Evolutionary conservation across 2,329 filamentous ascomycete species (phyloP), one percentile per base, ranked within the genome.

Genomic region (Fusarium mangiferae): DNA sequence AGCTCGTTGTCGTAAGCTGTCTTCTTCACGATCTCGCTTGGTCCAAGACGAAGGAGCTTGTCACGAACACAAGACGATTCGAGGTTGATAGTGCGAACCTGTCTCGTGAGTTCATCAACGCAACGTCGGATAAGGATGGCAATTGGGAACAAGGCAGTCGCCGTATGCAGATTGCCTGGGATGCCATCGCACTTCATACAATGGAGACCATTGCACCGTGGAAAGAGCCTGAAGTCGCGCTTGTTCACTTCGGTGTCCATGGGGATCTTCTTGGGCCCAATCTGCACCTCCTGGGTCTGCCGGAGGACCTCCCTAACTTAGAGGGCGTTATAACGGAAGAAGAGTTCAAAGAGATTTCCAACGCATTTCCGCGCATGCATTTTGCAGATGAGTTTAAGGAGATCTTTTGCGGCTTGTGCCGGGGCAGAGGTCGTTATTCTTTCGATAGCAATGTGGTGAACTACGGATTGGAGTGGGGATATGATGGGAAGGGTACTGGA

Each of bases 121-220:
- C 30, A 0, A 36, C 48, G 4, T 2, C 30, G 0, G 17, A 36
- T 12, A 51, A 51, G 15, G 22, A 36, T 3, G 48, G n/a, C 0
- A 20, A 5, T 7, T 51, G 30, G 48, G 18, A 5, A 4, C 0
- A 51, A 11, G 48, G 30, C 8, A 20, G 17, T 35, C 30, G 48
- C 4, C 48, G 48, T 20, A 52, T 36, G 30, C 48, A 36, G 30
- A 36, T 52, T 10, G n/a, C 48, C 12, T 52, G 30, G 48, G n/a
- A 36, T 26, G 30, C 48, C 15, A 26, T 52, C 12, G 49, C 49
- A 0, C 49, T 52, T n/a, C 49, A 52, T 52, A 36, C 33, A 15
- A 52, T 52, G 49, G n/a, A 52, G 17, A 52, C 33, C 6, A 52
- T 36, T 2, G 33, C 48, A 9, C 17, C 33, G 0, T 52, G 49